A percentile compares a stretch with the other conserved stretches of the same genome.
Evolutionary conservation across 306 rosid species (phyloP).

Genomic region (Cicer chorassanicum): DNA sequence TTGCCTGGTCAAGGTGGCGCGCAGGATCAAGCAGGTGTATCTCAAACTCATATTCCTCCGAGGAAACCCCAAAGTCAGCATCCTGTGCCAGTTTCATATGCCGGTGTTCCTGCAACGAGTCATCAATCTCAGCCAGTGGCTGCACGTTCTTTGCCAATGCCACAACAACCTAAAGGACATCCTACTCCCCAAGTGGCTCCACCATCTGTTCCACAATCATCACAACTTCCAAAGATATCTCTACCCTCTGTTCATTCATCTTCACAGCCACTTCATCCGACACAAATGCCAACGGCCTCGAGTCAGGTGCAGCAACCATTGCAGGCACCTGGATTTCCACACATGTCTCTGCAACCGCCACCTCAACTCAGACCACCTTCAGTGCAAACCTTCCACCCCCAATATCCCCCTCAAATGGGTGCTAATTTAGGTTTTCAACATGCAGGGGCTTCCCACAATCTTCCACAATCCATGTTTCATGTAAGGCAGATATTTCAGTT

Average conservation of each 20-base stretch:
- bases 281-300: constrained; percentile 62
- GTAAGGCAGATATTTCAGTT: constrained; percentile 63
- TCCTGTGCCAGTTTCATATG: constrained; percentile 60
- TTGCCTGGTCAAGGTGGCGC: constrained; percentile 58
- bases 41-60: constrained; percentile 61
- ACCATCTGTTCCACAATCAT: constrained; percentile 63
- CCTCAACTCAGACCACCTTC: constrained; percentile 77
- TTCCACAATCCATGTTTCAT: constrained; percentile 77
- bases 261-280: constrained; percentile 77
- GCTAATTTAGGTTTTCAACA: constrained; percentile 75
- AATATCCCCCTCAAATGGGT: constrained; percentile 75
- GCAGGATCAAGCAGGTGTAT: constrained; percentile 73
- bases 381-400: constrained; percentile 67
- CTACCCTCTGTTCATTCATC: constrained; percentile 68
- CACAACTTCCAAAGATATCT: constrained; percentile 72
- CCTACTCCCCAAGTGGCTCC: constrained; percentile 60
- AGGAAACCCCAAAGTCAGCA: constrained; percentile 77
- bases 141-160: constrained; percentile 62
- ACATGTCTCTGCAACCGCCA: constrained; percentile 76
- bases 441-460: constrained; percentile 70
- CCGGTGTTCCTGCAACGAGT: constrained; percentile 64
- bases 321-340: constrained; percentile 72
- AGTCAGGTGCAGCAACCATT: constrained; percentile 73
- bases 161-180: constrained; percentile 78
- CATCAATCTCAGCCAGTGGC: constrained; percentile 71